A percentile compares a stretch with the other conserved stretches of the same genome.
Conservation (phyloP, 306 rosid genomes). For the Psophocarpus tetragonolobus region DNA sequence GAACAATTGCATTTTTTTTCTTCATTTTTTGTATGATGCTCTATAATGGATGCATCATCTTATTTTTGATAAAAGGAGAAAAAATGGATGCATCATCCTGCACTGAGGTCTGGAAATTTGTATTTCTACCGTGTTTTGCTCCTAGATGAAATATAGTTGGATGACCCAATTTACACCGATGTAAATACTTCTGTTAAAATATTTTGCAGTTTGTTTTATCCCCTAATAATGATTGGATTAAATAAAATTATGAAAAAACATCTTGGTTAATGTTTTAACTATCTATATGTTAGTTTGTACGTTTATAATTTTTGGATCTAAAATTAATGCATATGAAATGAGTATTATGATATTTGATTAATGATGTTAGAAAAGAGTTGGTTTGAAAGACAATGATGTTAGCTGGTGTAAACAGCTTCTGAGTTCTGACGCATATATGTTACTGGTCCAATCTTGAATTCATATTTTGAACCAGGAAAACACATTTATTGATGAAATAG, state of each 20-base stretch:
- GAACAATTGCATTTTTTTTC: conserved; percentile 37
- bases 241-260: neutral
- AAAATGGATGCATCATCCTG: conserved; percentile 46
- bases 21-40: conserved; percentile 53
- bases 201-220: neutral
- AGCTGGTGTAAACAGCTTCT: too few species aligned
- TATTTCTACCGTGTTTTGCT: conserved; percentile 24
- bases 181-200: conserved; percentile 20
- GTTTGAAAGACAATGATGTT: too few species aligned
- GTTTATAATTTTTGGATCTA: neutral
- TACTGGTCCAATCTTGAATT: neutral
- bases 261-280: neutral
- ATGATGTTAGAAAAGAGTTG: neutral
- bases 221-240: neutral
- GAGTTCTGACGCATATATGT: too few species aligned
- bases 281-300: neutral
- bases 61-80: conserved; percentile 26
- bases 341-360: neutral
- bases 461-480: neutral
- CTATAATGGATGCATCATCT: conserved; percentile 38
- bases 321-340: neutral
- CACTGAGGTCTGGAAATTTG: conserved; percentile 23
- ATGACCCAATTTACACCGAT: neutral
- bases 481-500: neutral
- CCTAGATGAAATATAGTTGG: conserved; percentile 3